Conservation (phyloP, 441 rosid species). For the Brassica balearica region DNA sequence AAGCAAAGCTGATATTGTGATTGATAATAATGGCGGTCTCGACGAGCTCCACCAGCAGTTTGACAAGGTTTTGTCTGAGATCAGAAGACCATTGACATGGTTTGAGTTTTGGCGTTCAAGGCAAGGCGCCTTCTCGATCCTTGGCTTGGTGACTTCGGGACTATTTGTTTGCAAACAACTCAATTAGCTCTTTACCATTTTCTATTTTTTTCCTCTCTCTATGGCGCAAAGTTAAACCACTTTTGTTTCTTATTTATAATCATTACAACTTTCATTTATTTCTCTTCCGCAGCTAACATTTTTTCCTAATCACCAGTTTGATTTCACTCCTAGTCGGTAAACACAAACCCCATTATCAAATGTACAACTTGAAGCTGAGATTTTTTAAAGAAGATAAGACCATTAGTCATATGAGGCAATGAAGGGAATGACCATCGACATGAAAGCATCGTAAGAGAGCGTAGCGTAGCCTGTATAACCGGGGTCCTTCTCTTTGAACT, state of each 20-base stretch:
- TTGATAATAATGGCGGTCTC: slow-evolving; percentile 68
- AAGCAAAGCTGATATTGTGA: slow-evolving; percentile 69
- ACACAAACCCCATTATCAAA: background rate
- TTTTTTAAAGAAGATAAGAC: background rate
- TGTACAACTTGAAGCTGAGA: slow-evolving; percentile 9
- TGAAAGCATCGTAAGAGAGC: slow-evolving; percentile 58
- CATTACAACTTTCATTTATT: background rate
- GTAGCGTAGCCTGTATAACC: slow-evolving; percentile 59
- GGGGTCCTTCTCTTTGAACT: slow-evolving; percentile 68
- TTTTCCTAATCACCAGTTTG: slow-evolving; percentile 3
- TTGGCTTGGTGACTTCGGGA: slow-evolving; percentile 52
- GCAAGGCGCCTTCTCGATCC: slow-evolving; percentile 60
- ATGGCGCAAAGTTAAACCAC: background rate
- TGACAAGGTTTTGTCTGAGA: slow-evolving; percentile 53
- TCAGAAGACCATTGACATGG: slow-evolving; percentile 71
- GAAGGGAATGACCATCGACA: slow-evolving; percentile 67
- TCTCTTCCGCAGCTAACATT: background rate
- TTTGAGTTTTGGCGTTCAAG: slow-evolving; percentile 79
- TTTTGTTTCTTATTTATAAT: slow-evolving; percentile 12
- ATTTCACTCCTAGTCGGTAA: background rate
- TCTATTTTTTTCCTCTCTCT: background rate
- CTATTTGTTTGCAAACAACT: slow-evolving; percentile 51
- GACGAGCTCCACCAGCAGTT: background rate
- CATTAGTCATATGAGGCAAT: slow-evolving; percentile 57
- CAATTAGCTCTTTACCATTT: slow-evolving; percentile 21